Evolutionary conservation across 1,284 basidiomycete genomes (phyloP).

Genomic region (Fomes fomentarius): DNA sequence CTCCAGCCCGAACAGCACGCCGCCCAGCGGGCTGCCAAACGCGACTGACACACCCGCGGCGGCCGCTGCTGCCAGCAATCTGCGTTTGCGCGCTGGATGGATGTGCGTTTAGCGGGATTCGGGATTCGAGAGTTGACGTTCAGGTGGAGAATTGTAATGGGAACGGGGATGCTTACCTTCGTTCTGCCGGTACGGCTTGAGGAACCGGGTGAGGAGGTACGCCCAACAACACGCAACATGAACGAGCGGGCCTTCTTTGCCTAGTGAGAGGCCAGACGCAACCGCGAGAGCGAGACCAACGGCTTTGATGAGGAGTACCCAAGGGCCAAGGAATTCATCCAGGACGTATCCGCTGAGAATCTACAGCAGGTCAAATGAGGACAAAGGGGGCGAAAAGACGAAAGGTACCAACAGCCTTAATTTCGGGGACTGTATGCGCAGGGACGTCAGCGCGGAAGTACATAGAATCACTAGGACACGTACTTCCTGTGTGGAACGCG

Average conservation of each 20-base stretch:
- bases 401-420: conserved; percentile 61
- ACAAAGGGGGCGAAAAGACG: not conserved
- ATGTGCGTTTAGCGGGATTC: no score
- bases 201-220: conserved; percentile 55
- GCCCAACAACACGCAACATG: conserved; percentile 75
- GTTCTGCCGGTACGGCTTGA: conserved; percentile 59
- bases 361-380: conserved; percentile 35
- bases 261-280: conserved; percentile 77
- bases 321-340: conserved; percentile 69
- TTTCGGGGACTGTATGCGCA: conserved; percentile 62
- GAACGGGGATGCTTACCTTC: conserved; percentile 48
- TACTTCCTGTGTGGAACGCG: conserved; percentile 81
- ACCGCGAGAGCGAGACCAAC: conserved; percentile 78
- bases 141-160: not conserved
- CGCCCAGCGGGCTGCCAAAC: conserved; percentile 77
- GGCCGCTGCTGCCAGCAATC: conserved; percentile 68
- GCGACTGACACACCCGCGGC: conserved; percentile 77
- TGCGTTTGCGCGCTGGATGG: conserved; percentile 66
- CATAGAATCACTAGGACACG: conserved; percentile 38
- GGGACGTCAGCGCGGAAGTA: no score
- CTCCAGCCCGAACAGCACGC: conserved; percentile 74
- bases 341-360: conserved; percentile 77
- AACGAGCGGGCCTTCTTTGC: conserved; percentile 78
- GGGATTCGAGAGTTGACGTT: not conserved
- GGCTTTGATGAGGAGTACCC: conserved; percentile 78